phyloP scores from a whole-genome alignment of 805 yeast species.

The Sugiyamaella smithiae region DNA sequence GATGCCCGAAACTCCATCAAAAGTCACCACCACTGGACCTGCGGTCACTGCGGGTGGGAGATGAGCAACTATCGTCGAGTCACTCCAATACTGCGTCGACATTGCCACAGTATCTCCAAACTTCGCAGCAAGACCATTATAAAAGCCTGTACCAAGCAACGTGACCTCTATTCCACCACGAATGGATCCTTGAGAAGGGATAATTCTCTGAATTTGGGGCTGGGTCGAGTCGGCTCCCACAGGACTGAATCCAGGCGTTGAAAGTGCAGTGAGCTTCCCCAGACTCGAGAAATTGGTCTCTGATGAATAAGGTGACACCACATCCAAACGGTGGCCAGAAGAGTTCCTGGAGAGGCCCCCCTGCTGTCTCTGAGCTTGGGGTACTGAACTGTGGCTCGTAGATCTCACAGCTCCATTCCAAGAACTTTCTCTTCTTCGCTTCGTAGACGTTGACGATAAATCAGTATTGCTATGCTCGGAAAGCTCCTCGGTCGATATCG shows the following conservation, averaged over 20 bases:
- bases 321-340: slow-evolving; percentile 4
- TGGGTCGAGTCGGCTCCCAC: slow-evolving; percentile 3
- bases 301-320: slow-evolving; percentile 15
- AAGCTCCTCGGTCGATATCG: slow-evolving; percentile 37
- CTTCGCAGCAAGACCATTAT: slow-evolving; percentile 75
- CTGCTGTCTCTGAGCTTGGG: slow-evolving; percentile 3
- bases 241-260: slow-evolving; percentile 6
- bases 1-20: slow-evolving; percentile 50
- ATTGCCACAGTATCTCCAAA: slow-evolving; percentile 58
- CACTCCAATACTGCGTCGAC: slow-evolving; percentile 96
- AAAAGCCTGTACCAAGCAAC: slow-evolving; percentile 79
- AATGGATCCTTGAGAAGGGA: slow-evolving; percentile 93
- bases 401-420: slow-evolving; percentile 16
- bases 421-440: slow-evolving; percentile 24
- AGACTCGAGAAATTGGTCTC: slow-evolving; percentile 8
- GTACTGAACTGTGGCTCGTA: not conserved
- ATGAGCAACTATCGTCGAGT: slow-evolving; percentile 87
- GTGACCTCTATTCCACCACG: slow-evolving; percentile 97
- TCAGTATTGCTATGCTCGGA: slow-evolving; percentile 20
- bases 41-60: slow-evolving; percentile 87
- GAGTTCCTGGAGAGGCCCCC: slow-evolving; percentile 1
- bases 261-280: not conserved
- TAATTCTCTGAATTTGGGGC: slow-evolving; percentile 78
- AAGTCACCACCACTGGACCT: slow-evolving; percentile 90
- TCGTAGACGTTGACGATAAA: slow-evolving; percentile 20